Evolutionary conservation across 2,329 filamentous ascomycete species (phyloP).

Genomic region (Nannizzia gypsea): DNA sequence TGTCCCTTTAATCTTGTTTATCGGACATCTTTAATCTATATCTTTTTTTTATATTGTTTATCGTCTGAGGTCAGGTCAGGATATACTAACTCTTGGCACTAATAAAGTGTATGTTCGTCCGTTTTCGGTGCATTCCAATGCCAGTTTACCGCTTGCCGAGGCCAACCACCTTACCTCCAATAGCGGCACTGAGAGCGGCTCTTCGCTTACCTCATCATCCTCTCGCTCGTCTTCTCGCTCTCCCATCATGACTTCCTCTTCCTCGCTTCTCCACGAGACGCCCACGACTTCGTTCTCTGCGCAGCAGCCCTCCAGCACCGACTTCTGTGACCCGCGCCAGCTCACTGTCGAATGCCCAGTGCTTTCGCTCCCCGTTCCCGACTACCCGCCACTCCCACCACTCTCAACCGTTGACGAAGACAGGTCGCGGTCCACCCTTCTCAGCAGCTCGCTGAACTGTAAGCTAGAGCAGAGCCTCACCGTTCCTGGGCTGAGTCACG

Average conservation of each 20-base stretch:
- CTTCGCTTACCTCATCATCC: constrained; percentile 57
- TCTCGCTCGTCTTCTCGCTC: constrained; percentile 80
- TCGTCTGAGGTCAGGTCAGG: not conserved
- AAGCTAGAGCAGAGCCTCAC: not conserved
- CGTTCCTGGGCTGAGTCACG: constrained; percentile 15
- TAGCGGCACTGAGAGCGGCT: constrained; percentile 43
- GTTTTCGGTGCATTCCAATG: constrained; percentile 46
- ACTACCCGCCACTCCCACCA: constrained; percentile 55
- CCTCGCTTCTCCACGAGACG: constrained; percentile 67
- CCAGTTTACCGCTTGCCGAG: not conserved
- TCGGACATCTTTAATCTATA: constrained; percentile 4
- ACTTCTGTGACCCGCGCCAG: constrained; percentile 86
- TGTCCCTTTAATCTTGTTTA: not conserved
- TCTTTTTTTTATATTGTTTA: not conserved
- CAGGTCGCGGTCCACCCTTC: constrained; percentile 24
- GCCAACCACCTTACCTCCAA: constrained; percentile 32
- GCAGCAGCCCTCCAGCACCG: constrained; percentile 57
- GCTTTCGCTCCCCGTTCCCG: constrained; percentile 35
- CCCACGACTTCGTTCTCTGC: constrained; percentile 52
- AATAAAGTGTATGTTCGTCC: constrained; percentile 54
- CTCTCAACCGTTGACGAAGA: constrained; percentile 31
- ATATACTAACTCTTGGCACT: not conserved
- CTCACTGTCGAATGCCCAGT: constrained; percentile 55
- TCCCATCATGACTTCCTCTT: constrained; percentile 58
- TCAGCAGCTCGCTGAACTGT: constrained; percentile 18